These are phyloP conservation scores for Mortierella sp. DNA, from an alignment of 371 early-diverging fungal genomes.

Conservation along the genomic window DNA sequence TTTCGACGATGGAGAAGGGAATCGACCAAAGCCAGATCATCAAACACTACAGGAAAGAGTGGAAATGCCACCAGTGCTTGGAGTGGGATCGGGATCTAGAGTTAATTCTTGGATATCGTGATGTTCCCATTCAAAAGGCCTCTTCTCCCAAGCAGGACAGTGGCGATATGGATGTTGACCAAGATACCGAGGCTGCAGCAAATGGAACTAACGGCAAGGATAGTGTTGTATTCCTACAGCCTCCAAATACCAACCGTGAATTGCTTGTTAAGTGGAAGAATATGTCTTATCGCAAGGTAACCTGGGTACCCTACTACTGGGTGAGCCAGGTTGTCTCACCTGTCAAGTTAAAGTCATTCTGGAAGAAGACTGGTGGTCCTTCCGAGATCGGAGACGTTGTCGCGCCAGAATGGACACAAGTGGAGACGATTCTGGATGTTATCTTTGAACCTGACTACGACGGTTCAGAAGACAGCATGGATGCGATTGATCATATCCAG, in stretches of 20 bases:
- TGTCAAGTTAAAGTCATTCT: slow-evolving; percentile 42
- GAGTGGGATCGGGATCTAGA: slow-evolving; percentile 50
- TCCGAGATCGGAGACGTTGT: slow-evolving; percentile 39
- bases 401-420: slow-evolving; percentile 53
- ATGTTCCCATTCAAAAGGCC: slow-evolving; percentile 20
- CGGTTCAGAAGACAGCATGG: slow-evolving; percentile 34
- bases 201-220: slow-evolving; percentile 21
- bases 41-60: slow-evolving; percentile 38
- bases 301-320: slow-evolving; percentile 69
- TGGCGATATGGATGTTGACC: slow-evolving; percentile 29
- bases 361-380: slow-evolving; percentile 27
- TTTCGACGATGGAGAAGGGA: slow-evolving; percentile 15
- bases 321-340: slow-evolving; percentile 33
- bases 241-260: slow-evolving; percentile 44
- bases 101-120: slow-evolving; percentile 39
- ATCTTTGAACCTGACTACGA: slow-evolving; percentile 51
- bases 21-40: slow-evolving; percentile 21
- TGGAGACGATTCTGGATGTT: slow-evolving; percentile 61
- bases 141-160: slow-evolving; percentile 10
- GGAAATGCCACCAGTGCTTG: slow-evolving; percentile 57
- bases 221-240: slow-evolving; percentile 25
- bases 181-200: slow-evolving; percentile 6
- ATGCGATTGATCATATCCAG: slow-evolving; percentile 55
- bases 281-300: slow-evolving; percentile 61
- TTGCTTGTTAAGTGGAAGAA: slow-evolving; percentile 68